Evolutionary conservation across 2,329 filamentous ascomycete species (phyloP).

Genomic region (Penicillium sp.): DNA sequence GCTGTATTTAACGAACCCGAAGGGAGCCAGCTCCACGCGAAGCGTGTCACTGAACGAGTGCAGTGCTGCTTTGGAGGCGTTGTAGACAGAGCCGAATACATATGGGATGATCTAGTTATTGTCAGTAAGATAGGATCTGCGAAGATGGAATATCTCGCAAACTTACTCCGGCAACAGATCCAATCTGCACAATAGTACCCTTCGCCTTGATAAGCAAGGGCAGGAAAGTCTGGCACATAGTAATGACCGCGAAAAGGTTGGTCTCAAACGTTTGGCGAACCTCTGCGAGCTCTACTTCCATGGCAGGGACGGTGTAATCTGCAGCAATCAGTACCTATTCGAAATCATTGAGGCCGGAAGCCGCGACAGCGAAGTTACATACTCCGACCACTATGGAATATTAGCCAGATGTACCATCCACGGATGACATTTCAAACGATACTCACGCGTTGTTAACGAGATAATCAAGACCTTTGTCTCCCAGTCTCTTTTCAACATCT

Average conservation of each 20-base stretch:
- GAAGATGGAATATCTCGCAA: neutral
- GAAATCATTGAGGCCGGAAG: neutral
- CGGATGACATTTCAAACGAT: neutral
- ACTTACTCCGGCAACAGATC: slow-evolving; percentile 44
- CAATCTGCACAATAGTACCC: slow-evolving; percentile 49
- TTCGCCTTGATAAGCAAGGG: slow-evolving; percentile 52
- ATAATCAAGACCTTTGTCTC: slow-evolving; percentile 53
- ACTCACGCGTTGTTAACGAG: slow-evolving; percentile 59
- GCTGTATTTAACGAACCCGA: slow-evolving; percentile 33
- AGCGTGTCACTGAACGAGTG: slow-evolving; percentile 60
- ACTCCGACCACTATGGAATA: slow-evolving; percentile 31
- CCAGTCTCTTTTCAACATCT: slow-evolving; percentile 49
- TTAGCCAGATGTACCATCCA: slow-evolving; percentile 4
- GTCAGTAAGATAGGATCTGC: neutral
- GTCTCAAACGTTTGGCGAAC: slow-evolving; percentile 51
- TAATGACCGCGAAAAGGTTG: slow-evolving; percentile 60
- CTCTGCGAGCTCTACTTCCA: slow-evolving; percentile 54
- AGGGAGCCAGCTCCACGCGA: slow-evolving; percentile 57
- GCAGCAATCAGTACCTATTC: neutral
- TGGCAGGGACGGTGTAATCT: slow-evolving; percentile 59
- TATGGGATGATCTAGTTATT: slow-evolving; percentile 41
- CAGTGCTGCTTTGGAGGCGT: slow-evolving; percentile 60
- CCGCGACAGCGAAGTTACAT: slow-evolving; percentile 14
- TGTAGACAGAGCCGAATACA: slow-evolving; percentile 53
- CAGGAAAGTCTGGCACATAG: slow-evolving; percentile 57